Conservation (phyloP, 345 rosid species). For the Lumnitzera racemosa region DNA sequence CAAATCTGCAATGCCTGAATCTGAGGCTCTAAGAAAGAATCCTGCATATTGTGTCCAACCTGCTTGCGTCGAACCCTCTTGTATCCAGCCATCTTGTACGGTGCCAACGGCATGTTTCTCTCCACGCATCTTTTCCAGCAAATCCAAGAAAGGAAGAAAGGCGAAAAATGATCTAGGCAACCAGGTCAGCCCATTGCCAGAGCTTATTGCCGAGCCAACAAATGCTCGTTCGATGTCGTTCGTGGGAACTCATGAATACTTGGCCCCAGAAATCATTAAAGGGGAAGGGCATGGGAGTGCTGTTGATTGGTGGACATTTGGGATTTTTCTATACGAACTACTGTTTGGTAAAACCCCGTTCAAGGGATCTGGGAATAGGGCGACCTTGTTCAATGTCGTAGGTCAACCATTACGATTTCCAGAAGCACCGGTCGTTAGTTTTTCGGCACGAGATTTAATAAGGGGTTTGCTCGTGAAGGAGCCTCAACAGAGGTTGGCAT, state of each 20-base stretch:
- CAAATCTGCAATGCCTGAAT: conserved; percentile 35
- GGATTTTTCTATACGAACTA: conserved; percentile 70
- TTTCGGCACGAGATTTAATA: conserved; percentile 67
- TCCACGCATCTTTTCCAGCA: conserved; percentile 49
- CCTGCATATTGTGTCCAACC: conserved; percentile 56
- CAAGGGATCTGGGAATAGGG: conserved; percentile 74
- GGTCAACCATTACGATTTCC: conserved; percentile 76
- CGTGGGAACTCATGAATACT: conserved; percentile 85
- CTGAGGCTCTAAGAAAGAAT: conserved; percentile 40
- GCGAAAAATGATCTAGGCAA: conserved; percentile 40
- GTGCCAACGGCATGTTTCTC: conserved; percentile 54
- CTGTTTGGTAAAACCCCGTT: conserved; percentile 82
- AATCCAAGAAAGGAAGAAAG: conserved; percentile 47
- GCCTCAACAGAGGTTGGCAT: conserved; percentile 71
- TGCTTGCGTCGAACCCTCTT: conserved; percentile 44
- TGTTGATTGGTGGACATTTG: conserved; percentile 91
- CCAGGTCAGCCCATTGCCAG: conserved; percentile 74
- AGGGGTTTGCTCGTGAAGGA: conserved; percentile 75
- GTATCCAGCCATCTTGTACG: conserved; percentile 53
- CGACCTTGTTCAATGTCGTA: conserved; percentile 75
- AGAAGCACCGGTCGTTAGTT: conserved; percentile 68
- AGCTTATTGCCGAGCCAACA: conserved; percentile 90
- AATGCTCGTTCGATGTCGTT: conserved; percentile 87
- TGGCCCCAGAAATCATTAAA: conserved; percentile 83
- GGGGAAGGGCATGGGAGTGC: conserved; percentile 91